Base-by-base conservation (phyloP, 2,329 filamentous ascomycete genomes). In the Colletotrichum musae region DNA sequence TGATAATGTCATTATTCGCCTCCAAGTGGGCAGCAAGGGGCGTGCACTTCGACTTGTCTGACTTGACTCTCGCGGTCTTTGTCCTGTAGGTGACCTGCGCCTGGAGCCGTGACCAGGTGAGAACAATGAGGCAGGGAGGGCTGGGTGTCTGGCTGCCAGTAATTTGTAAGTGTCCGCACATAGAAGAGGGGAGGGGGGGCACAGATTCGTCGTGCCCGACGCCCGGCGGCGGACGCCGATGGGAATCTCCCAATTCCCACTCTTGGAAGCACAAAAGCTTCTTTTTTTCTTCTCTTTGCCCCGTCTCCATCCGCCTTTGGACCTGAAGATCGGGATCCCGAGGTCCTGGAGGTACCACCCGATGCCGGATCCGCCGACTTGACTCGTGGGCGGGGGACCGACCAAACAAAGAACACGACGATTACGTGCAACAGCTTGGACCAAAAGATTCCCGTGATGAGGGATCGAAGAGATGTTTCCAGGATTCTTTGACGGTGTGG, bases 361-460 rank as follows among this genome's bases (percentile, higher is more conserved):
- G 68, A 41, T 68, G 48, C 64, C 68, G 68, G 64, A 68, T 70
- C 52, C 68, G 68, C 68, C 58, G 15, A 52, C 68, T 70, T 64
- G 68, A 68, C 64, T 70, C 68, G 53, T 43, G 58, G 32, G 26
- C 51, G 45, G 56, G 61, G 48, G 52, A 54, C 16, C 39, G 36
- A 64, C 41, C 47, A 63, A 50, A 68, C 57, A 68, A 58, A 68
- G 64, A 41, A 62, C 16, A 41, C 32, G 16, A 9, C 9, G 39
- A 68, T 68, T 58, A 54, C 39, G 53, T 68, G 39, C 58, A 58
- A 68, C 24, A 48, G 16, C 39, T 41, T 53, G 43, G 41, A 39
- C 43, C 36, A 24, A 15, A 21, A 60, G 10, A 47, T 13, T 15
- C 26, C 41, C n/a, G 21, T 56, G n/a, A 51, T 58, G 50, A 62